Base-by-base conservation (phyloP, 169 alveolate genomes). In the Plasmodium sp. region DNA sequence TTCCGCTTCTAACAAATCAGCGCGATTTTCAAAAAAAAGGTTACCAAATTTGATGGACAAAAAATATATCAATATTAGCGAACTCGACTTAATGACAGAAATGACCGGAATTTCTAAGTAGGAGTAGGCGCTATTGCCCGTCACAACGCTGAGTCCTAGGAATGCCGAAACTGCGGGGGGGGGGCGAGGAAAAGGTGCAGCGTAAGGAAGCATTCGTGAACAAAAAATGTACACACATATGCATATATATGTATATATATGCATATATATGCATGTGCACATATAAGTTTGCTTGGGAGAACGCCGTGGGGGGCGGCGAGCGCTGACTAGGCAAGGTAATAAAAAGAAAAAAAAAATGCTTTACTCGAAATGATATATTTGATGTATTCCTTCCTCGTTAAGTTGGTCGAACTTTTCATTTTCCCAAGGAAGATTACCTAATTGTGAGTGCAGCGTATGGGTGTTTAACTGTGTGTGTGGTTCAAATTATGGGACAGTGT, bases 321-420 rank as follows among this genome's bases (percentile, higher is more conserved):
- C 33, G 33, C 14, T 31, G 14, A 36, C 18, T 27, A 67, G 77
- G 27, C 77, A 22, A 10, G 39, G 5, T 5, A 18, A 67, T 18
- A 62, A 5, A 62, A 62, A n/a, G 22, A 18, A n/a, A 22, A 67
- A 18, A 67, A 67, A 67, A 67, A 67, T 22, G 33, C 39, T 10
- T 84, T 84, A 84, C 93, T 84, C 14, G 84, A 84, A 84, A 84
- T 54, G 73, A 84, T 84, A 84, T 84, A 84, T 74, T 75, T 84
- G 75, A 84, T 84, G 43, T 84, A 84, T 33, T 84, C 80, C 93
- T 43, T 84, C 84, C 81, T 41, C 79, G 93, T 73, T 36, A 84
- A 62, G 51, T 75, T 74, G 51, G 93, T 84, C 79, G 93, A 74
- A 74, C 93, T 74, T 51, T 84, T 84, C 71, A 84, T 74, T 84